phyloP scores from a whole-genome alignment of 495 filamentous ascomycete species.

The Aspergillus nidulans region DNA sequence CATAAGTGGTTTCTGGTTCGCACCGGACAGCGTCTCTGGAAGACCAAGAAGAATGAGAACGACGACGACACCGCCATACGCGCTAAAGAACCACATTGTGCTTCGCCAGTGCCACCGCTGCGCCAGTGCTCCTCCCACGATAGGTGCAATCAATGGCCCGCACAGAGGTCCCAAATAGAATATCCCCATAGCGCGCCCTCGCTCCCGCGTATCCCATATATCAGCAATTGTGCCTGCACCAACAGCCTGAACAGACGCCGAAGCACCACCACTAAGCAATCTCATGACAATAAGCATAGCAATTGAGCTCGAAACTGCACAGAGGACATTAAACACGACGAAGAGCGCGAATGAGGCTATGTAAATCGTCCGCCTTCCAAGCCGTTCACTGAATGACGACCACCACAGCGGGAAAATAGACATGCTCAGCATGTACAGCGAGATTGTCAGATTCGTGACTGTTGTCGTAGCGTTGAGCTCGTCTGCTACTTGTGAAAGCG shows the following conservation, averaged over 20 bases:
- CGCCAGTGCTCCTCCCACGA: conserved; percentile 76
- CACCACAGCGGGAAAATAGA: conserved; percentile 92
- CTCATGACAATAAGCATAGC: conserved; percentile 84
- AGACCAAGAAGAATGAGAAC: conserved; percentile 61
- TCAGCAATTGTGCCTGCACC: conserved; percentile 92
- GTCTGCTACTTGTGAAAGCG: conserved; percentile 62
- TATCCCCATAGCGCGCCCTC: conserved; percentile 84
- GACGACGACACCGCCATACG: conserved; percentile 66
- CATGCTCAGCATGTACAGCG: conserved; percentile 88
- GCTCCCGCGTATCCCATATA: conserved; percentile 77
- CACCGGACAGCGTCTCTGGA: conserved; percentile 58
- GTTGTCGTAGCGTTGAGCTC: conserved; percentile 64
- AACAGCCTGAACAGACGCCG: conserved; percentile 86
- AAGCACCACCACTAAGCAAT: conserved; percentile 73
- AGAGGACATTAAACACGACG: conserved; percentile 68
- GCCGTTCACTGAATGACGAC: conserved; percentile 82
- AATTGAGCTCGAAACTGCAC: conserved; percentile 70
- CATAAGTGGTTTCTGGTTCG: conserved; percentile 16
- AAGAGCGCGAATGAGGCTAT: conserved; percentile 77
- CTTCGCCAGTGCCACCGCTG: conserved; percentile 74
- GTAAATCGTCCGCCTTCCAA: conserved; percentile 83
- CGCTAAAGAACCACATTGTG: conserved; percentile 81
- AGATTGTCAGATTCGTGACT: conserved; percentile 76
- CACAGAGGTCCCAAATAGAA: conserved; percentile 91
- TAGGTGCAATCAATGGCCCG: conserved; percentile 79